phyloP scores from a whole-genome alignment of 2,329 filamentous ascomycete genomes.

The Penicillium sp. region DNA sequence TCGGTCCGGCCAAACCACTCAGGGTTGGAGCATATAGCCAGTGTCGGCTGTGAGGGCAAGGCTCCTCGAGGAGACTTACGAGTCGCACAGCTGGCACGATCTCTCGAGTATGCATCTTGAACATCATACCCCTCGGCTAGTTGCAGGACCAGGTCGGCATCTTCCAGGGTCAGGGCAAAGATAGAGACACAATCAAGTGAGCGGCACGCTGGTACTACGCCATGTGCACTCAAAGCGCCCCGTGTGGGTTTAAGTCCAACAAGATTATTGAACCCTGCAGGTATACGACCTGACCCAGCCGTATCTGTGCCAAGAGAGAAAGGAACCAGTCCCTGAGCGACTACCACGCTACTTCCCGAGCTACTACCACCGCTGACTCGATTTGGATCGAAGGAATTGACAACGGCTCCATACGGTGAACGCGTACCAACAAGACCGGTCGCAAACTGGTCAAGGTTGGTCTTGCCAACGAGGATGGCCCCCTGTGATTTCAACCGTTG shows the following conservation, averaged over 20 bases:
- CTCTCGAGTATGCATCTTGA: not conserved
- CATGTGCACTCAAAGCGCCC: not conserved
- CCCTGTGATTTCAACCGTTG: not conserved
- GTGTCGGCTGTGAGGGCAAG: not conserved
- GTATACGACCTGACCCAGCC: not conserved
- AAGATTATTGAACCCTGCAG: not conserved
- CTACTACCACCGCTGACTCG: not conserved
- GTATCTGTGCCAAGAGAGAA: not conserved
- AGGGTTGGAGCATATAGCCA: not conserved
- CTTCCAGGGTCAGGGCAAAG: not conserved
- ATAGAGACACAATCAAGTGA: not conserved
- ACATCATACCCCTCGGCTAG: not conserved
- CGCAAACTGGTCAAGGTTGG: not conserved
- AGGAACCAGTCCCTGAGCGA: not conserved
- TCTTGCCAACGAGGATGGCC: not conserved
- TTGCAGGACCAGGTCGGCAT: not conserved
- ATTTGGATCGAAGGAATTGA: not conserved
- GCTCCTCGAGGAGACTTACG: not conserved
- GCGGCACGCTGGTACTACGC: not conserved
- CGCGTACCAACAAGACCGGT: not conserved
- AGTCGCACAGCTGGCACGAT: not conserved
- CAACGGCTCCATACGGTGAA: not conserved
- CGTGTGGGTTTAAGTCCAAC: not conserved
- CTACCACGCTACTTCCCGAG: not conserved
- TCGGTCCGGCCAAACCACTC: too few species aligned